These are phyloP conservation scores for Pseudoscleropodium purum DNA, from an alignment of 225 moss, liverwort and hornwort species.

Conservation along the genomic window DNA sequence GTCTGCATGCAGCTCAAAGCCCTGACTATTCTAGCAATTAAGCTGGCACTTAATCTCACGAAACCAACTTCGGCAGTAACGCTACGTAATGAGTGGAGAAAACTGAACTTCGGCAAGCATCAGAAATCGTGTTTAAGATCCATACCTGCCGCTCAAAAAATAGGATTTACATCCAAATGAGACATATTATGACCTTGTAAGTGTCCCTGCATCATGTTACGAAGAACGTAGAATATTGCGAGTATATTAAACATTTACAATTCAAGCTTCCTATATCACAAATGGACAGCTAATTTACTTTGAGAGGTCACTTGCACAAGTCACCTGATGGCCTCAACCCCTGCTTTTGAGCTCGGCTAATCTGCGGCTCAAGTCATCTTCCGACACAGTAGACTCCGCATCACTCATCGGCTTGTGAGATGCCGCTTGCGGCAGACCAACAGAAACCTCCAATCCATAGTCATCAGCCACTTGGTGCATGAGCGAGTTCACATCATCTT, in stretches of 20 bases:
- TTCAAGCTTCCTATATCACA: constrained; percentile 5
- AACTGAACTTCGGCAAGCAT: neutral
- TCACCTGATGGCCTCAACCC: constrained; percentile 17
- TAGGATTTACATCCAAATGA: neutral
- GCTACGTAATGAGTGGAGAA: neutral
- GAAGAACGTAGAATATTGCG: neutral
- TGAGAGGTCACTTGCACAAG: neutral
- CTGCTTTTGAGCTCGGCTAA: constrained; percentile 49
- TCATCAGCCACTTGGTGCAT: constrained; percentile 61
- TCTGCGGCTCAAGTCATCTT: constrained; percentile 52
- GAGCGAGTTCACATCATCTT: constrained; percentile 47
- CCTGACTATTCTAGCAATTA: neutral
- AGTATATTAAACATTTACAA: constrained; percentile 5
- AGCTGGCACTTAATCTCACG: neutral
- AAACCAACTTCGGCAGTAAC: neutral
- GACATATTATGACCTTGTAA: neutral
- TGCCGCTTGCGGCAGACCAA: constrained; percentile 46
- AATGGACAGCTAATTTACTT: neutral
- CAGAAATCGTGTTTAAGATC: neutral
- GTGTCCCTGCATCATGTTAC: neutral
- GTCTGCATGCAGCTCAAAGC: neutral
- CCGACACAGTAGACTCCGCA: constrained; percentile 37
- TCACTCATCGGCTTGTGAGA: constrained; percentile 35
- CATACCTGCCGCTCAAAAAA: neutral
- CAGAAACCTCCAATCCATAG: constrained; percentile 48